Evolutionary conservation across 208 protist genomes (phyloP).

Genomic region (Endotrypanum monterogeii): DNA sequence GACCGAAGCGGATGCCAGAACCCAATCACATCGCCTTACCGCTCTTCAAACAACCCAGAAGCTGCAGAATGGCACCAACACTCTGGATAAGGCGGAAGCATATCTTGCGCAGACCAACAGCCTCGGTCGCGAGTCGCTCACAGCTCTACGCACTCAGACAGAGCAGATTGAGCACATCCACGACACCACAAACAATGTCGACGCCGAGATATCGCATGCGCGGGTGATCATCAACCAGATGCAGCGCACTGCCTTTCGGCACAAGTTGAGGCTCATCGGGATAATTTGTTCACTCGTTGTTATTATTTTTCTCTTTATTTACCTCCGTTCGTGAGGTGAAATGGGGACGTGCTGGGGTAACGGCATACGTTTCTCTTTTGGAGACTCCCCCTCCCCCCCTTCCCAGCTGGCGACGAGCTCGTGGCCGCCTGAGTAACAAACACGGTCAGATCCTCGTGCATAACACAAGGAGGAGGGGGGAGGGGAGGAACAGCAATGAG

Average conservation of each 20-base stretch:
- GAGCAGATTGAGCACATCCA: slow-evolving; percentile 66
- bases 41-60: slow-evolving; percentile 60
- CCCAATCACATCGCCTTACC: slow-evolving; percentile 36
- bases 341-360: not conserved
- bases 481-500: not conserved
- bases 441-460: too few species aligned
- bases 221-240: slow-evolving; percentile 63
- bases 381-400: not conserved
- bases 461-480: too few species aligned
- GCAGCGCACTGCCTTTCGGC: slow-evolving; percentile 62
- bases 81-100: slow-evolving; percentile 61
- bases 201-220: slow-evolving; percentile 60
- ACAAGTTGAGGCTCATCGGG: slow-evolving; percentile 55
- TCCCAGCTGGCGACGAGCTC: too few species aligned
- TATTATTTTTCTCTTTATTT: slow-evolving; percentile 46
- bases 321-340: slow-evolving; percentile 15
- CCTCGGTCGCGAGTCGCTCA: slow-evolving; percentile 45
- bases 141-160: slow-evolving; percentile 55
- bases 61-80: slow-evolving; percentile 57
- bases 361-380: not conserved
- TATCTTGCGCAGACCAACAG: slow-evolving; percentile 54
- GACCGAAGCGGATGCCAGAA: slow-evolving; percentile 41
- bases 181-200: slow-evolving; percentile 53
- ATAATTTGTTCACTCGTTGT: slow-evolving; percentile 53
- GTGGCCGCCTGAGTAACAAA: too few species aligned